phyloP scores from a whole-genome alignment of 257 asterid species.

The Penstemon eatonii region DNA sequence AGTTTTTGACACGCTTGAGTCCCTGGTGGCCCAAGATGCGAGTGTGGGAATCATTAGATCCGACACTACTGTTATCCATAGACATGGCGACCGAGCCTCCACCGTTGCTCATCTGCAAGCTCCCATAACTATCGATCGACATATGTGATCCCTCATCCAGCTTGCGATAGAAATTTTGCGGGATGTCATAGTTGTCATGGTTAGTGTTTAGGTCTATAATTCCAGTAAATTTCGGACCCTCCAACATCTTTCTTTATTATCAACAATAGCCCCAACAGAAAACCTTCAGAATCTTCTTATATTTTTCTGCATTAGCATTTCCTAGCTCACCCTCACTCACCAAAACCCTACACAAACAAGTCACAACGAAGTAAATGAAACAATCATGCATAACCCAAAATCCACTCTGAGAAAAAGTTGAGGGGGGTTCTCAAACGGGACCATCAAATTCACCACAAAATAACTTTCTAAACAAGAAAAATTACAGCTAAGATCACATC shows the following conservation, averaged over 20 bases:
- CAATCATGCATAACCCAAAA: neutral
- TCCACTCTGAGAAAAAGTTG: neutral
- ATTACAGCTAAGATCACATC: neutral
- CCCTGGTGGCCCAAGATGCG: conserved; percentile 86
- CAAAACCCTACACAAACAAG: conserved; percentile 26
- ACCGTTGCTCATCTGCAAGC: conserved; percentile 87
- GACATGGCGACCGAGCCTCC: conserved; percentile 98
- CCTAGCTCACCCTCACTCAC: conserved; percentile 34
- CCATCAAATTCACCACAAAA: neutral
- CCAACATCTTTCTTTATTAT: conserved; percentile 52
- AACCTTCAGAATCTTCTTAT: conserved; percentile 30
- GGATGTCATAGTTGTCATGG: conserved; percentile 68
- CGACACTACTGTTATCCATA: conserved; percentile 85
- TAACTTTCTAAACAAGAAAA: neutral
- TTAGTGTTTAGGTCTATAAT: conserved; percentile 70
- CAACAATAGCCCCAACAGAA: conserved; percentile 26
- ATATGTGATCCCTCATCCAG: conserved; percentile 87
- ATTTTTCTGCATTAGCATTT: conserved; percentile 49
- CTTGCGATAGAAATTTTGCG: conserved; percentile 81
- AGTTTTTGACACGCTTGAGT: conserved; percentile 76
- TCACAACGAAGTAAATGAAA: neutral
- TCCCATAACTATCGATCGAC: conserved; percentile 84
- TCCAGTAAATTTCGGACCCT: conserved; percentile 77
- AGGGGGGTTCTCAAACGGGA: neutral
- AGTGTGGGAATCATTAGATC: conserved; percentile 82